Percentiles rank a stretch among this genome's conserved stretches.
Evolutionary conservation across 352 stramenopile genomes (phyloP).

Genomic region (Phytophthora sp.): DNA sequence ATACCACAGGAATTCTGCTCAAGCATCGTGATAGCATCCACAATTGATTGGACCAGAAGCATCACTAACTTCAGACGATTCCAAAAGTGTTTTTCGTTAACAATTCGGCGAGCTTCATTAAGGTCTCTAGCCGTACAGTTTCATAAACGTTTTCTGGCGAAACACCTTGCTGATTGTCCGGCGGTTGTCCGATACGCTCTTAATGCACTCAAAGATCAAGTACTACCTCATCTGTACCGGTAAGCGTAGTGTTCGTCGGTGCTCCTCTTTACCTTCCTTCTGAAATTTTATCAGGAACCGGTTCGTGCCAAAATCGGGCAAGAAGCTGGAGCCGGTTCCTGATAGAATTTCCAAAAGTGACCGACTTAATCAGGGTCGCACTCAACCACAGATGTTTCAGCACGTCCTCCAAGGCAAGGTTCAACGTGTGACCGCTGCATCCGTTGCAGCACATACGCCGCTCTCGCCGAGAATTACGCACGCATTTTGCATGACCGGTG

Average conservation of each 20-base stretch:
- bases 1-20: not conserved
- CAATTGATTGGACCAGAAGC: not conserved
- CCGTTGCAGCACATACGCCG: not conserved
- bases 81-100: not conserved
- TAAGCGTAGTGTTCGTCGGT: not conserved
- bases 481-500: not conserved
- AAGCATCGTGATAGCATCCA: not conserved
- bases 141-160: conserved; percentile 1
- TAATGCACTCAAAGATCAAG: conserved; percentile 3
- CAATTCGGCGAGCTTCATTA: not conserved
- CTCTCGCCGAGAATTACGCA: not conserved
- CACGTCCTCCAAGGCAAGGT: not conserved
- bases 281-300: no score
- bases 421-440: not conserved
- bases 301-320: not conserved
- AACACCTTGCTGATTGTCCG: not conserved
- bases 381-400: not conserved
- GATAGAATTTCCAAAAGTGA: conserved; percentile 1
- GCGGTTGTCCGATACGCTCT: not conserved
- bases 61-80: not conserved
- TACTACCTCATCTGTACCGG: conserved; percentile 1
- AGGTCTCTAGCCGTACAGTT: not conserved
- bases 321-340: conserved; percentile 1
- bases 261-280: not conserved
- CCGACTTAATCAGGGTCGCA: not conserved